A percentile compares a stretch with the other conserved stretches of the same genome.
phyloP scores from a whole-genome alignment of 2,329 filamentous ascomycete species.

The Whalleya microplaca region DNA sequence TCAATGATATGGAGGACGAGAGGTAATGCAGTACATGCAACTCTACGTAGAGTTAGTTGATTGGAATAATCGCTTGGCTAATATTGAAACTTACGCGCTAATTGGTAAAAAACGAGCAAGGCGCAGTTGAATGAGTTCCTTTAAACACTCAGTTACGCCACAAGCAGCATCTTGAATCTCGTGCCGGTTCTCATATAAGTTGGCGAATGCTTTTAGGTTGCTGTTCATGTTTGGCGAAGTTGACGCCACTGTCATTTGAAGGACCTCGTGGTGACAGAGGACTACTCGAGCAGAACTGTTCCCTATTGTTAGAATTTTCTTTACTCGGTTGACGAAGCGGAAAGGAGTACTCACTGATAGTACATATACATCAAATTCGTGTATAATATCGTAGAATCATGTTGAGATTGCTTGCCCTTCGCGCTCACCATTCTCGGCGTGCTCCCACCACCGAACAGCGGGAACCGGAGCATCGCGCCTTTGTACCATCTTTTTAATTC shows the following conservation, averaged over 20 bases:
- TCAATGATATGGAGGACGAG: slow-evolving; percentile 44
- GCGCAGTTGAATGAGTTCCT: slow-evolving; percentile 50
- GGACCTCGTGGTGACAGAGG: slow-evolving; percentile 51
- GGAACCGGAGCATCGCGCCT: slow-evolving; percentile 42
- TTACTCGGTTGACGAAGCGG: neutral
- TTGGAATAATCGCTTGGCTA: neutral
- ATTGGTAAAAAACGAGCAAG: slow-evolving; percentile 52
- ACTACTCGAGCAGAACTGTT: slow-evolving; percentile 47
- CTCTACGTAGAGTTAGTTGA: slow-evolving; percentile 15
- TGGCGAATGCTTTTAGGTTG: slow-evolving; percentile 38
- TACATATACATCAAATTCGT: slow-evolving; percentile 56
- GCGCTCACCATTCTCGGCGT: slow-evolving; percentile 32
- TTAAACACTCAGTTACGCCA: slow-evolving; percentile 49
- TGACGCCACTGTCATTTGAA: slow-evolving; percentile 47
- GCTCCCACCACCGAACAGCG: slow-evolving; percentile 41
- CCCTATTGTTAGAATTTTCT: slow-evolving; percentile 9
- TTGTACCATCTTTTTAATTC: slow-evolving; percentile 46
- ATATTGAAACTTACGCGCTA: slow-evolving; percentile 44
- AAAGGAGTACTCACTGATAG: slow-evolving; percentile 47
- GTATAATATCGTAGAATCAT: slow-evolving; percentile 49
- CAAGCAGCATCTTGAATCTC: slow-evolving; percentile 50
- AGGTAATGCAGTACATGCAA: slow-evolving; percentile 43
- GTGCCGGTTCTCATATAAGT: slow-evolving; percentile 45
- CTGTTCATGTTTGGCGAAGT: slow-evolving; percentile 39
- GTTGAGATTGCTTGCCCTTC: slow-evolving; percentile 37